These are phyloP conservation scores for Herpetomonas muscarum DNA, from an alignment of 208 protist genomes.

Conservation along the genomic window DNA sequence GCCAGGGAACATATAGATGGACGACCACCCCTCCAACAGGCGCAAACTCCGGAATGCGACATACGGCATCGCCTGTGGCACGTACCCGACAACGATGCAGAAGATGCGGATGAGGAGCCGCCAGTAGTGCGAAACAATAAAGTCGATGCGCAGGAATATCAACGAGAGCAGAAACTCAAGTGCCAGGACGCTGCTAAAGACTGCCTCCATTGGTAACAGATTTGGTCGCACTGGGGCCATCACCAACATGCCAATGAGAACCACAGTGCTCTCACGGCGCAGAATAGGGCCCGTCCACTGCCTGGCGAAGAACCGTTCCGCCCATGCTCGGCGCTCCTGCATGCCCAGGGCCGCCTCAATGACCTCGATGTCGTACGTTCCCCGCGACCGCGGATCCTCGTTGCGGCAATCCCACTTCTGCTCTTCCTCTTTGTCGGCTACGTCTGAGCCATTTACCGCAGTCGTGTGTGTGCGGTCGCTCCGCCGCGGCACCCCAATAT, in stretches of 20 bases:
- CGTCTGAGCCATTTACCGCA: too few species aligned
- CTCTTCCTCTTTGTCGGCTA: background rate
- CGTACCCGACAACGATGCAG: constrained; percentile 52
- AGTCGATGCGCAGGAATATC: constrained; percentile 54
- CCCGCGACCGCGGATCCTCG: constrained; percentile 61
- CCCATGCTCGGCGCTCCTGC: constrained; percentile 34
- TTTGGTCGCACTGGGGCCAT: constrained; percentile 62
- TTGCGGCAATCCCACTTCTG: constrained; percentile 79
- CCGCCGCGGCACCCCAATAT: background rate
- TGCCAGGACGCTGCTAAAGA: constrained; percentile 46
- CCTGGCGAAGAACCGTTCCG: constrained; percentile 50
- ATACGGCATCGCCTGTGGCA: constrained; percentile 53
- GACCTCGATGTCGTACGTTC: constrained; percentile 54
- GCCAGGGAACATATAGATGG: constrained; percentile 51
- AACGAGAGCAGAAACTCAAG: constrained; percentile 61
- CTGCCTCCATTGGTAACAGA: constrained; percentile 53
- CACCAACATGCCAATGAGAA: constrained; percentile 49
- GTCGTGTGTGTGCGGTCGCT: background rate
- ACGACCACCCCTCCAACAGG: constrained; percentile 72
- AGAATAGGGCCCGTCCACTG: constrained; percentile 56
- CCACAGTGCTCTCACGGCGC: constrained; percentile 49
- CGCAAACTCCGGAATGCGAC: constrained; percentile 56
- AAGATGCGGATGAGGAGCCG: constrained; percentile 58
- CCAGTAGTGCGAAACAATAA: constrained; percentile 55
- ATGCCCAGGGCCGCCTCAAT: constrained; percentile 71